Conservation (phyloP, 2,329 filamentous ascomycete species). For the Aspergillus ruber region DNA sequence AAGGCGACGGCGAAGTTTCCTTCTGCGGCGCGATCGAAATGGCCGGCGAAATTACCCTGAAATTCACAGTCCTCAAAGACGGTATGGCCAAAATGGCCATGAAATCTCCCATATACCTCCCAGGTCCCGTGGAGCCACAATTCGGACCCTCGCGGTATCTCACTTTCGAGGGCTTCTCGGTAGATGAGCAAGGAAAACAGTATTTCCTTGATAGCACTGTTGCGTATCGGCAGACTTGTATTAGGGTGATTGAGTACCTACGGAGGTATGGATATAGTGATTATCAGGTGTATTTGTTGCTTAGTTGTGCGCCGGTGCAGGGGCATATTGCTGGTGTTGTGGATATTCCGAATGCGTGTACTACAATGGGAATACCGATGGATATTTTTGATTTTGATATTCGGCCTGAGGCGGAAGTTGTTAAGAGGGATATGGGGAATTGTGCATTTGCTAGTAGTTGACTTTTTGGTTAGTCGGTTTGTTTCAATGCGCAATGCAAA, state of each 20-base stretch:
- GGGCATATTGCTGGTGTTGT: slow-evolving; percentile 86
- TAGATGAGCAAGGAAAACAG: slow-evolving; percentile 82
- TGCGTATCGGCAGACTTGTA: slow-evolving; percentile 74
- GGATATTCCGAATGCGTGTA: slow-evolving; percentile 86
- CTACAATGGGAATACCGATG: slow-evolving; percentile 79
- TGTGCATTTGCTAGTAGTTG: slow-evolving; percentile 56
- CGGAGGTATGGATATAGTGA: slow-evolving; percentile 62
- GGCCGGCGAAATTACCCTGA: slow-evolving; percentile 84
- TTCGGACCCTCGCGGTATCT: slow-evolving; percentile 77
- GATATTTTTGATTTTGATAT: slow-evolving; percentile 97
- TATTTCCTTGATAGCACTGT: slow-evolving; percentile 82
- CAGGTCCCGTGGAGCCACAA: slow-evolving; percentile 80
- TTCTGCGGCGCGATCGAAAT: slow-evolving; percentile 92
- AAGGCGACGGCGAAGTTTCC: slow-evolving; percentile 85
- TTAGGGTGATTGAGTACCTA: slow-evolving; percentile 74
- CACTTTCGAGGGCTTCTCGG: slow-evolving; percentile 84
- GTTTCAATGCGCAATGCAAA: no score
- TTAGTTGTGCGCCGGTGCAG: slow-evolving; percentile 80
- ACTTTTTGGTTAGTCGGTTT: not conserved
- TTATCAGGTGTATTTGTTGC: slow-evolving; percentile 77
- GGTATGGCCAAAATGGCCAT: slow-evolving; percentile 68
- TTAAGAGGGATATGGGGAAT: slow-evolving; percentile 61
- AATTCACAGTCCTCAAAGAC: slow-evolving; percentile 78
- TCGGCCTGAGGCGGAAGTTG: slow-evolving; percentile 55
- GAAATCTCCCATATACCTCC: slow-evolving; percentile 78